Evolutionary conservation across 2,329 filamentous ascomycete species (phyloP).

Genomic region (Nannizzia gypsea): DNA sequence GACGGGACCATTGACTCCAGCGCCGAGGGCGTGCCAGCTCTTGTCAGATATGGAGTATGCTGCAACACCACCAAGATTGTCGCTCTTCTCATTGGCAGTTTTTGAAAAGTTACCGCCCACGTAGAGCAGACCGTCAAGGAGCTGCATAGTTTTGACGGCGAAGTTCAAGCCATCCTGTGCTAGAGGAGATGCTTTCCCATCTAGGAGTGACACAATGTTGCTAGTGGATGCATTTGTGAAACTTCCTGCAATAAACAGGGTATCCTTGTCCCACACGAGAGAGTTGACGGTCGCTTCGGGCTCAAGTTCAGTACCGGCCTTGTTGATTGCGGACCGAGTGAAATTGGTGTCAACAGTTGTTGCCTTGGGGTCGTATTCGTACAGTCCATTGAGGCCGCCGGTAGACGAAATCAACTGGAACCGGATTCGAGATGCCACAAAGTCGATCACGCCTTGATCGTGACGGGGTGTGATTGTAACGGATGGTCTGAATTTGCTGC

Average conservation of each 20-base stretch:
- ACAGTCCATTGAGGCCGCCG: conserved; percentile 77
- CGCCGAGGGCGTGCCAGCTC: conserved; percentile 67
- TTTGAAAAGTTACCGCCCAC: conserved; percentile 77
- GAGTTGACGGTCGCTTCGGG: conserved; percentile 55
- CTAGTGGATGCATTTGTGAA: conserved; percentile 57
- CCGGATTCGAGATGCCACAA: conserved; percentile 82
- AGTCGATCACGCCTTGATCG: conserved; percentile 51
- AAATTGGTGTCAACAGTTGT: conserved; percentile 52
- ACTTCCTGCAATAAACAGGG: conserved; percentile 69
- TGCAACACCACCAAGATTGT: conserved; percentile 64
- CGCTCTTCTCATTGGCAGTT: conserved; percentile 48
- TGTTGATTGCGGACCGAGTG: conserved; percentile 60
- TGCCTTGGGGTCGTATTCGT: conserved; percentile 66
- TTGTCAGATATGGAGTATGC: conserved; percentile 58
- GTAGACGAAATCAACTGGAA: conserved; percentile 55
- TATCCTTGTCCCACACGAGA: conserved; percentile 53
- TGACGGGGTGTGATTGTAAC: conserved; percentile 63
- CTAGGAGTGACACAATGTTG: conserved; percentile 66
- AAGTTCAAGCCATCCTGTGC: conserved; percentile 67
- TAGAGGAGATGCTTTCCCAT: conserved; percentile 50
- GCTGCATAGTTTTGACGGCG: conserved; percentile 59
- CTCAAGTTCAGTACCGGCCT: conserved; percentile 59
- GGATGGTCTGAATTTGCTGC: conserved; percentile 60
- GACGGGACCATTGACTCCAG: conserved; percentile 73
- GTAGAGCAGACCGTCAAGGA: conserved; percentile 56